These are phyloP conservation scores for Mycena filopes DNA, from an alignment of 768 basidiomycete genomes.

Conservation along the genomic window DNA sequence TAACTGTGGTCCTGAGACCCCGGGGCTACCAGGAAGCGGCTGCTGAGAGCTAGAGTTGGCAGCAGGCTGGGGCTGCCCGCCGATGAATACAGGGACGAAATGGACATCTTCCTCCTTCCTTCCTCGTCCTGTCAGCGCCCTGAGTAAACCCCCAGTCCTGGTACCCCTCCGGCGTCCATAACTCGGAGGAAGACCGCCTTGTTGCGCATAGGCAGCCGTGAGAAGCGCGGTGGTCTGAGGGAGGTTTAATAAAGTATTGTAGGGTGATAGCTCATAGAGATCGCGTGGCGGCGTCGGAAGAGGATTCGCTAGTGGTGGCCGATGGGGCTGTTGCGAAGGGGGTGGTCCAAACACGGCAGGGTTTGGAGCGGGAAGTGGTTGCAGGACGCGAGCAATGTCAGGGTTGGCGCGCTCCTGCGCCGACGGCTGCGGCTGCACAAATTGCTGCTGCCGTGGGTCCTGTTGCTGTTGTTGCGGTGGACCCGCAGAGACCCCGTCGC, in stretches of 20 bases:
- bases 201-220: conserved; percentile 43
- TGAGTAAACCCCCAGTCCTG: conserved; percentile 25
- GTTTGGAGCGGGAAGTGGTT: conserved; percentile 45
- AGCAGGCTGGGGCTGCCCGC: conserved; percentile 18
- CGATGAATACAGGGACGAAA: conserved; percentile 35
- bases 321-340: conserved; percentile 33
- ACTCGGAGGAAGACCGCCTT: conserved; percentile 23
- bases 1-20: conserved; percentile 20
- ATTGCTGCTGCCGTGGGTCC: conserved; percentile 13
- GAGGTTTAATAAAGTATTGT: conserved; percentile 64
- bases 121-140: conserved; percentile 27
- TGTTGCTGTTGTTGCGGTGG: conserved; percentile 14
- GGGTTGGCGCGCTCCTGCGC: conserved; percentile 29
- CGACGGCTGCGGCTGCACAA: conserved; percentile 1
- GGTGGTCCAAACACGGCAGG: conserved; percentile 44
- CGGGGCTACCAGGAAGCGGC: conserved; percentile 2
- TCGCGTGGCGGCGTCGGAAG: conserved; percentile 73
- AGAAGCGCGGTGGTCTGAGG: conserved; percentile 56
- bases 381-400: conserved; percentile 41
- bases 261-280: conserved; percentile 67
- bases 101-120: conserved; percentile 30
- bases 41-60: conserved; percentile 8
- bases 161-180: conserved; percentile 25
- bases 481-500: neutral
- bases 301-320: conserved; percentile 56